phyloP scores from a whole-genome alignment of 208 protist genomes.

The Blastocrithidia nonstop region DNA sequence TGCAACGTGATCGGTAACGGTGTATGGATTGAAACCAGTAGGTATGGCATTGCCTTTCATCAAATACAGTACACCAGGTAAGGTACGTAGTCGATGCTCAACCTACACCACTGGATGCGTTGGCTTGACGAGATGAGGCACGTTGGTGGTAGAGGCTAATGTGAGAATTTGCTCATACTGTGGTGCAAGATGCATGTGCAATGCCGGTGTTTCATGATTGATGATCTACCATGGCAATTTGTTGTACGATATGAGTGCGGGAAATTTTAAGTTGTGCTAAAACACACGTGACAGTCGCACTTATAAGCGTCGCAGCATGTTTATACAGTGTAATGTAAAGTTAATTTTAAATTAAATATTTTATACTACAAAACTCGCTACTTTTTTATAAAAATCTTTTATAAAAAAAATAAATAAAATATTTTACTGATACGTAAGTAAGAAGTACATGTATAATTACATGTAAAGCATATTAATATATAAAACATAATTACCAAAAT shows the following conservation, averaged over 20 bases:
- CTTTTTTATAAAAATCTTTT: no score
- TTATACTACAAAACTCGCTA: no score
- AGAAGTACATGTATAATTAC: no score
- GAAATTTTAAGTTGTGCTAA: constrained; percentile 68
- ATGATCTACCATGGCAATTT: constrained; percentile 79
- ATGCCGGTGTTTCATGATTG: constrained; percentile 41
- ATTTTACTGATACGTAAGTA: no score
- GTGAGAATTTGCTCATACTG: constrained; percentile 70
- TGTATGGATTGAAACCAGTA: constrained; percentile 25
- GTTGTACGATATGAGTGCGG: constrained; percentile 78
- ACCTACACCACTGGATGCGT: constrained; percentile 21
- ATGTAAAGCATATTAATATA: no score
- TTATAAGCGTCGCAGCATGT: background rate
- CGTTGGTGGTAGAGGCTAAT: constrained; percentile 27
- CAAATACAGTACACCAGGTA: constrained; percentile 64
- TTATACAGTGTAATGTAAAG: no score
- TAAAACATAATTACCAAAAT: background rate
- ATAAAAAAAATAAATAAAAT: no score
- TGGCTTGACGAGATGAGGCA: constrained; percentile 27
- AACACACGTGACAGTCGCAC: constrained; percentile 19
- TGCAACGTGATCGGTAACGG: constrained; percentile 32
- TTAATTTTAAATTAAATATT: no score
- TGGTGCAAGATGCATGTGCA: constrained; percentile 70
- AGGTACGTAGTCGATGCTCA: constrained; percentile 36
- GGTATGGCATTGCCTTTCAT: constrained; percentile 15